Conservation (phyloP, 495 filamentous ascomycete genomes). For the Aspergillus nanangensis region DNA sequence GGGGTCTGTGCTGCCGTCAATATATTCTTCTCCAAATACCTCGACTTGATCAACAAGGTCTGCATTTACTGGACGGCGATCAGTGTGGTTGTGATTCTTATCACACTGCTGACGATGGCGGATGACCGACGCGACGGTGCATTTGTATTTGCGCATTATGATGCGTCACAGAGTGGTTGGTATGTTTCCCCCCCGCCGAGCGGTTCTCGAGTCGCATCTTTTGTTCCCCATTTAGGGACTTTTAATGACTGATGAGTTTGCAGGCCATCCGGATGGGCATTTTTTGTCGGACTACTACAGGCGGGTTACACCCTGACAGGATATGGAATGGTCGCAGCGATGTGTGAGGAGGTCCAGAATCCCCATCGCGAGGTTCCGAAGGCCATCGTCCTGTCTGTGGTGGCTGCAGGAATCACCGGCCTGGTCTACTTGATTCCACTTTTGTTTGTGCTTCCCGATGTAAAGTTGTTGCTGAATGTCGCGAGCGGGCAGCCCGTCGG, state of each 20-base stretch:
- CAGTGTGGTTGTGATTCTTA: conserved; percentile 56
- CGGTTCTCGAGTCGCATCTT: background rate
- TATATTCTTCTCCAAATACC: conserved; percentile 50
- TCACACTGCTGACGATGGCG: conserved; percentile 56
- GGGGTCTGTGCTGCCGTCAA: conserved; percentile 53
- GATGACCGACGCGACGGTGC: conserved; percentile 44
- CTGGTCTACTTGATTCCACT: conserved; percentile 65
- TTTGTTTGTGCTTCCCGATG: conserved; percentile 59
- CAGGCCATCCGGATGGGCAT: conserved; percentile 56
- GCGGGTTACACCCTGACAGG: conserved; percentile 58
- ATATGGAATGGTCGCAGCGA: conserved; percentile 53
- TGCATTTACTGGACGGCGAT: conserved; percentile 63
- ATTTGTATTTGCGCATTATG: conserved; percentile 61
- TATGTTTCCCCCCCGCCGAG: conserved; percentile 5
- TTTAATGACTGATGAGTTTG: background rate
- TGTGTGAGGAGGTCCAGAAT: conserved; percentile 68
- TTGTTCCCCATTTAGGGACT: no score
- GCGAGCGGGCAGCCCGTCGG: conserved; percentile 51
- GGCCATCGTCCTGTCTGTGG: conserved; percentile 67
- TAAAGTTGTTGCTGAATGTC: conserved; percentile 49
- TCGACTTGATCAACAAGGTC: conserved; percentile 63
- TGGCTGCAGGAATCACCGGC: conserved; percentile 63
- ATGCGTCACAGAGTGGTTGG: conserved; percentile 55
- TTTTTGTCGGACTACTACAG: conserved; percentile 59
- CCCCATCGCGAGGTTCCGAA: conserved; percentile 62